Evolutionary conservation across 2,329 filamentous ascomycete genomes (phyloP), one percentile per base, ranked within the genome.

Genomic region (Colletotrichum godetiae): DNA sequence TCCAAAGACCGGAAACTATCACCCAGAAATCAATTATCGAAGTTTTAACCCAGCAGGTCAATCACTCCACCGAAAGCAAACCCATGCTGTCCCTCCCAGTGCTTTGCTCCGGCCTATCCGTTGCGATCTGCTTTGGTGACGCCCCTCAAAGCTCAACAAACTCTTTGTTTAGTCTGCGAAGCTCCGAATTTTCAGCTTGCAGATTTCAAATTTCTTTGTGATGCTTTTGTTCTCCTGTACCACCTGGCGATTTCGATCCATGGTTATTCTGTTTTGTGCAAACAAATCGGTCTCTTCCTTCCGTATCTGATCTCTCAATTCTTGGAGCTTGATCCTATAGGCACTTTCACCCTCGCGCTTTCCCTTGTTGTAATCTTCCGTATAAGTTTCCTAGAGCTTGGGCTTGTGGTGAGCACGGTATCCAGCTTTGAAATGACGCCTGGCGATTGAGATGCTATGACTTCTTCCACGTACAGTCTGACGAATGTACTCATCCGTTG

Each of bases 111-210:
- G 19, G 4, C 4, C 42, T 49, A 19, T 22, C 7, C 1, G 3
- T 1, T 1, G 19, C 2, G 10, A 11, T 0, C 19, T 1, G 19
- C 0, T 49, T n/a, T 19, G n/a, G 42, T 19, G 4, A 22, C 0
- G 19, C 42, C 42, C 22, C 42, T 8, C 19, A 0, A 2, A 49
- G 42, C 8, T 49, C 4, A 22, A 1, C 22, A 19, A 49, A 19
- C 42, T 49, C 42, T 22, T 49, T 22, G 19, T 49, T 49, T 7
- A 49, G 42, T 22, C 19, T 49, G 7, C 42, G 42, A 11, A 49
- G 42, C 8, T 49, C 19, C 10, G 19, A 49, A 19, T n/a, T 49
- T 7, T 49, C 42, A 7, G 42, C 42, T 10, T 5, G 7, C 42
- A 49, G 19, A 10, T 49, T 19, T 49, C 8, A 11, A n/a, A 19